phyloP scores from a whole-genome alignment of 495 filamentous ascomycete genomes.

The Neurospora discreta region DNA sequence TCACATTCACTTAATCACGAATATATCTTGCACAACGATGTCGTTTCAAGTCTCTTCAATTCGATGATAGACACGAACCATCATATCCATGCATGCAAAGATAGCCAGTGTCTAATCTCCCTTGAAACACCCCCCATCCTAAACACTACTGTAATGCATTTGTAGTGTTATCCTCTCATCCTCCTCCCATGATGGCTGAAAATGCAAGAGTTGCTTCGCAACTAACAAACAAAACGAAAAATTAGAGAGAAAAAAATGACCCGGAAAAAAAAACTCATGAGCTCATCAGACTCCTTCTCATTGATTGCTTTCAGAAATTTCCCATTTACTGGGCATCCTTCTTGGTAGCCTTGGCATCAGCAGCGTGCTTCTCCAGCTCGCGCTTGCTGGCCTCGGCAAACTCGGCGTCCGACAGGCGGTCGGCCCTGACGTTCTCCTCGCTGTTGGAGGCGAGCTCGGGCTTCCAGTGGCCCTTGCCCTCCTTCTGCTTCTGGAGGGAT shows the following conservation, averaged over 20 bases:
- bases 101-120: not conserved
- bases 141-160: not conserved
- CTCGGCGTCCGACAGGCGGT: slow-evolving; percentile 17
- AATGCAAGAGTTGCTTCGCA: not conserved
- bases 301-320: no score
- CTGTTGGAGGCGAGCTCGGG: slow-evolving; percentile 66
- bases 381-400: slow-evolving; percentile 20
- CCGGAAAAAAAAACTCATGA: not conserved
- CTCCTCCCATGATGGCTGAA: not conserved
- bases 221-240: not conserved
- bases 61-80: not conserved
- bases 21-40: not conserved
- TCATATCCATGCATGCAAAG: not conserved
- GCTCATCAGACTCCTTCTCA: not conserved
- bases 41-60: not conserved
- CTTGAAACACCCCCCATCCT: not conserved
- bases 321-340: slow-evolving; percentile 33
- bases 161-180: not conserved
- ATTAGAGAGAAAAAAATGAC: not conserved
- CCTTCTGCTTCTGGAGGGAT: slow-evolving; percentile 54
- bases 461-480: slow-evolving; percentile 73
- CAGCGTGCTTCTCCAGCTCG: slow-evolving; percentile 32
- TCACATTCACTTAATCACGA: not conserved
- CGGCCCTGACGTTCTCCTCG: slow-evolving; percentile 61
- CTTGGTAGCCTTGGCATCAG: slow-evolving; percentile 23